Conservation (phyloP, 2,329 filamentous ascomycete species). For the Aspergillus pseudoterreus region DNA sequence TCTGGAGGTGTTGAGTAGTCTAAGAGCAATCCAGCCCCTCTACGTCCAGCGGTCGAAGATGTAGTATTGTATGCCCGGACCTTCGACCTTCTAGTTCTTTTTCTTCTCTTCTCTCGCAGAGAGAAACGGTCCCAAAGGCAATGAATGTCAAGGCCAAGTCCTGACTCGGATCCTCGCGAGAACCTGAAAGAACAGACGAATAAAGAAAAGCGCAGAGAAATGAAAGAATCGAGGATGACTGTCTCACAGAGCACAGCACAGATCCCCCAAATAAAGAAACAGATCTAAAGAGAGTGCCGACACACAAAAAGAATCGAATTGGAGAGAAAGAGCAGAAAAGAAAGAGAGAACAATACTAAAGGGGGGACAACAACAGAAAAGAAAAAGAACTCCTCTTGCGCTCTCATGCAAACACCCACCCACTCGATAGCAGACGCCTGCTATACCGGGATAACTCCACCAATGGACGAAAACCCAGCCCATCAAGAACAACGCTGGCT, state of each 20-base stretch:
- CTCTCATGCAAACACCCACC: background rate
- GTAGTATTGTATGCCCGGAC: background rate
- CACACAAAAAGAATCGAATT: constrained; percentile 1
- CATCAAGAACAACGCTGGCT: constrained; percentile 1
- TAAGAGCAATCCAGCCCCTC: no score
- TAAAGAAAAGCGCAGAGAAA: constrained; percentile 7
- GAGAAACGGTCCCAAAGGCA: constrained; percentile 8
- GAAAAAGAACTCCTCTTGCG: background rate
- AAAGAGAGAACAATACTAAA: background rate
- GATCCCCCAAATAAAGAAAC: background rate
- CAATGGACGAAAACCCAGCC: background rate
- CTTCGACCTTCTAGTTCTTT: background rate
- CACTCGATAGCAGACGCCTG: no score
- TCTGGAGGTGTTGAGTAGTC: background rate
- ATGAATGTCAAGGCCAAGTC: constrained; percentile 18
- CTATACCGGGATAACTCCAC: no score
- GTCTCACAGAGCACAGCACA: constrained; percentile 8
- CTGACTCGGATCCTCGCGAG: constrained; percentile 13
- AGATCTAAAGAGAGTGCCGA: background rate
- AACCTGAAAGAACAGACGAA: constrained; percentile 11
- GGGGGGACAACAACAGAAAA: background rate
- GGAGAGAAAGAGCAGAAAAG: constrained; percentile 4
- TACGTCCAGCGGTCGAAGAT: no score
- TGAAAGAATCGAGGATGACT: constrained; percentile 8
- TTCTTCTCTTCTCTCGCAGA: background rate